A percentile compares a stretch with the other conserved stretches of the same genome.
Evolutionary conservation across 2,329 filamentous ascomycete genomes (phyloP).

Genomic region (Akanthomyces lecanii): DNA sequence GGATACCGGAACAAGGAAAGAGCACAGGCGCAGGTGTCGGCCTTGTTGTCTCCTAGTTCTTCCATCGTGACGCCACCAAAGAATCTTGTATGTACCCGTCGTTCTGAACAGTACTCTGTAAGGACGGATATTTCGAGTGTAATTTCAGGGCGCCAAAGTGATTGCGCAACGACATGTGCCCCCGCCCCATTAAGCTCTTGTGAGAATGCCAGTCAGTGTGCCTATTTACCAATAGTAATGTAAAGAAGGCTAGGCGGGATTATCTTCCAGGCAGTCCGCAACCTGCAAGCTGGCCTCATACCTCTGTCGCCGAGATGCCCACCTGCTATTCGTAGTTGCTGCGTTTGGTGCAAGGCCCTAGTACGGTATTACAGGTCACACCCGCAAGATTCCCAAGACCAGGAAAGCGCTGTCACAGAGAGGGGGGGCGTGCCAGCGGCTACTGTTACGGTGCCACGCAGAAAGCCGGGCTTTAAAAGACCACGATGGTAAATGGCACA

Average conservation of each 20-base stretch:
- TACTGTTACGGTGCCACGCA: neutral
- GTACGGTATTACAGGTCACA: conserved; percentile 1
- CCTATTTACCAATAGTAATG: neutral
- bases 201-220: neutral
- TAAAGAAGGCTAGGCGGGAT: neutral
- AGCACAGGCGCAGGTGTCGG: neutral
- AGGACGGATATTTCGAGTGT: too few species aligned
- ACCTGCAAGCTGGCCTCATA: neutral
- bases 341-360: neutral
- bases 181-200: too few species aligned
- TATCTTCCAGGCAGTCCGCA: neutral
- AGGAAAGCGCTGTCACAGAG: neutral
- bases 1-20: too few species aligned
- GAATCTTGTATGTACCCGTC: too few species aligned
- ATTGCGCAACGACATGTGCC: too few species aligned
- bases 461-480: neutral
- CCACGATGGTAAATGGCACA: neutral
- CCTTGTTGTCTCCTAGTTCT: neutral
- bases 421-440: conserved; percentile 9
- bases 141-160: too few species aligned
- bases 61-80: too few species aligned
- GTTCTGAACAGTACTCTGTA: too few species aligned
- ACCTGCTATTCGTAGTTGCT: neutral
- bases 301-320: neutral
- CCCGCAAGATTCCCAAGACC: neutral